Evolutionary conservation across 176 grass and related monocot genomes (phyloP), one percentile per base, ranked within the genome.

Genomic region (Aechmea fasciata): DNA sequence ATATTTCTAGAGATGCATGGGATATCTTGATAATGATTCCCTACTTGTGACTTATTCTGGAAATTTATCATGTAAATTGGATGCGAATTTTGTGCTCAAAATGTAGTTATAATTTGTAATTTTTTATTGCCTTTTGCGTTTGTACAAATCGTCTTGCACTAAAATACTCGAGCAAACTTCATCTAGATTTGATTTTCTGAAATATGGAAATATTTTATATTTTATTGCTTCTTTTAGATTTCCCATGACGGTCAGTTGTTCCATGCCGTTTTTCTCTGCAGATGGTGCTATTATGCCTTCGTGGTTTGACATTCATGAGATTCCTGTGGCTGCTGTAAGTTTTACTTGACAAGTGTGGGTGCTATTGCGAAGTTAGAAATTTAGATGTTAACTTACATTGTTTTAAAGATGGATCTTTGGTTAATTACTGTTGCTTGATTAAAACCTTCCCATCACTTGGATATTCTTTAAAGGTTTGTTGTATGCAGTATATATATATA

Each of bases 301-400:
- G 3, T 97, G 94, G 87, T 97, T 90, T 75, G 87, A 93, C 11
- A 87, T 97, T 69, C 84, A 90, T 74, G 94, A 92, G 78, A 83
- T 90, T 25, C 89, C 89, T 11, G 72, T 97, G 75, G 77, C 8
- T 28, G 66, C 80, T 69, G 93, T 92, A 81, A 90, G 65, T 77
- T 49, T 70, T 47, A 26, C 68, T 53, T 54, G 12, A 25, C 19
- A 19, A 49, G 52, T 14, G 12, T 17, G 49, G 10, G 12, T 14
- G 10, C 22, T 48, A 10, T 7, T 61, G 47, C 5, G 10, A 24
- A 14, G 52, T 17, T 19, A 59, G 54, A 15, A 59, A 15, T 18
- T 15, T 59, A 17, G 19, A 57, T 3, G 18, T 17, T 18, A 57
- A 1, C 54, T 33, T 18, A 15, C 11, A 54, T 15, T 57, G 54